These are phyloP conservation scores for Rhizopus sp. DNA, from an alignment of 371 early-diverging fungal species.

Conservation along the genomic window DNA sequence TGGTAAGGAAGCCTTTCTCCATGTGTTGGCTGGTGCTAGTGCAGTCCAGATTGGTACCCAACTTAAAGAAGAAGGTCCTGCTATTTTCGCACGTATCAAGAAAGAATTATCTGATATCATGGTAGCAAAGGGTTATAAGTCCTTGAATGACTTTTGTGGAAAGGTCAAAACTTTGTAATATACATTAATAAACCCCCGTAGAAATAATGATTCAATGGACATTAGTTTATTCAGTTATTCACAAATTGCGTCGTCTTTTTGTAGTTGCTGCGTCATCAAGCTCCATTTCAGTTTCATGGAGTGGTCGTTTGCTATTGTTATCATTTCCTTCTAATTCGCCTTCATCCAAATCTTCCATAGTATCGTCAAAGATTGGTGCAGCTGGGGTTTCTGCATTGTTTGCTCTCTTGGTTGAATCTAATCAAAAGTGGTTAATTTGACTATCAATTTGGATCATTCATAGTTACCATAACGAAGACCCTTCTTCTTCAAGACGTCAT, in stretches of 20 bases:
- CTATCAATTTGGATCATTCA: neutral
- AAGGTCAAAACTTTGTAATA: conserved; percentile 57
- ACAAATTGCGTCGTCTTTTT: conserved; percentile 19
- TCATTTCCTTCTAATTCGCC: neutral
- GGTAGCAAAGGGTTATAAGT: conserved; percentile 48
- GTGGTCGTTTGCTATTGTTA: conserved; percentile 7
- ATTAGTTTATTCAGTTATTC: neutral
- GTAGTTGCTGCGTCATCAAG: conserved; percentile 18
- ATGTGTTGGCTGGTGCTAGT: conserved; percentile 52
- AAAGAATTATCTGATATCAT: conserved; percentile 51
- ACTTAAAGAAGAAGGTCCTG: conserved; percentile 51
- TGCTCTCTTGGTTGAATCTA: conserved; percentile 25
- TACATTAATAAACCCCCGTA: neutral
- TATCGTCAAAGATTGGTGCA: conserved; percentile 25
- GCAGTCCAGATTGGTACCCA: conserved; percentile 53
- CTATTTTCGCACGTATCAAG: conserved; percentile 43
- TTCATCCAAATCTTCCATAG: conserved; percentile 14
- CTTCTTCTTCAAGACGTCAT: conserved; percentile 42
- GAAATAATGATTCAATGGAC: neutral
- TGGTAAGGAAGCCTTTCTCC: conserved; percentile 53
- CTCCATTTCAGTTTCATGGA: conserved; percentile 20
- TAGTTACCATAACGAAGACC: conserved; percentile 46
- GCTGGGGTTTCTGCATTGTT: conserved; percentile 29
- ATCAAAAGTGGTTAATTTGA: neutral
- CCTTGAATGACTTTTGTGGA: conserved; percentile 53